Evolutionary conservation across 306 rosid species (phyloP), one percentile per base, ranked within the genome.

Genomic region (Hippophae rhamnoides): DNA sequence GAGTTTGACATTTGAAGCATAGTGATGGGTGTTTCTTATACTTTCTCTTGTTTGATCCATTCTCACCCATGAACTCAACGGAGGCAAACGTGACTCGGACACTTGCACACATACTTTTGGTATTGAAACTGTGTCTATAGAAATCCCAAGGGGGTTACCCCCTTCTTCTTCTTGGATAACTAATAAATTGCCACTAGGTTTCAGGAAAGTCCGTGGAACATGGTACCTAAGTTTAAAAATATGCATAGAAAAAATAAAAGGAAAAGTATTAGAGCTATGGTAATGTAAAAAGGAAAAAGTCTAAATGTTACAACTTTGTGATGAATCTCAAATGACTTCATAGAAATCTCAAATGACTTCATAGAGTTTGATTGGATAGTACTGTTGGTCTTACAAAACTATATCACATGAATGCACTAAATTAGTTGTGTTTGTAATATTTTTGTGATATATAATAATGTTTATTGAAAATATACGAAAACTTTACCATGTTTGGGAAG

Each of bases 401-500:
- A 18, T 18, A 18, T 18, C 23, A 18, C 23, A 18, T 18, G 23
- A 18, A 1, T 18, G 23, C 1, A 18, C 1, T 18, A 18, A 18
- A 18, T 1, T 18, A 18, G 23, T 18, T 18, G 23, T 18, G 1
- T 18, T 18, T 18, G 23, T 18, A 18, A 18, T 18, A 18, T 18
- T 18, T 18, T 18, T 18, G 1, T 18, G 23, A 18, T 18, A 18
- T 18, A 18, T 18, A 18, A 18, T 18, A 18, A 18, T 18, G 23
- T 31, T 31, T 31, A 31, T 31, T 31, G 38, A 31, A 31, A 31
- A 31, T 31, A 2, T 31, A 31, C 5, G 26, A 52, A 44, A 41
- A 52, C 23, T 67, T 9, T 81, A 92, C 99, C 93, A 80, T 74
- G 71, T 79, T 68, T 92, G 99, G 43, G 96, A 87, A 74, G 95